Conservation (phyloP, 2,329 filamentous ascomycete species). For the Epichloe hybrida region DNA sequence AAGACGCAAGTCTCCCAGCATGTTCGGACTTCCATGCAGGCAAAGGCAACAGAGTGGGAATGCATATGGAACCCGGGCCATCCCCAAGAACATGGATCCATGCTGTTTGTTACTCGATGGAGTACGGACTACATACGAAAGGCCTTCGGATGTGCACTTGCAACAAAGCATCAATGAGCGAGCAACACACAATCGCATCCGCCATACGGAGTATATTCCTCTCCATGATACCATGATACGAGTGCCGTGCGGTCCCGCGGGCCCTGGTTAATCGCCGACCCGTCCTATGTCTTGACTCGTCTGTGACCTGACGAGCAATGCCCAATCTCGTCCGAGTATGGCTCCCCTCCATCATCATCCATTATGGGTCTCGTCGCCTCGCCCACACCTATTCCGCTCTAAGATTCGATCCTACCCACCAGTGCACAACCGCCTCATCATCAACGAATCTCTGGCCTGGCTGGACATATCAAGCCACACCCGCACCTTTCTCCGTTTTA, state of each 20-base stretch:
- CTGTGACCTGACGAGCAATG: conserved; percentile 2
- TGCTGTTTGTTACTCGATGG: neutral
- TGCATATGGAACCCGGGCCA: neutral
- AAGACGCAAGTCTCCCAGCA: neutral
- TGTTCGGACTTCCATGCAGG: neutral
- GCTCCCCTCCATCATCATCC: neutral
- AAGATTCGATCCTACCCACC: conserved; percentile 8
- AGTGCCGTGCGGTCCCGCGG: neutral
- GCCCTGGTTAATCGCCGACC: conserved; percentile 3
- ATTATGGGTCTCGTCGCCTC: conserved; percentile 1
- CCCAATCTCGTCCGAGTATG: conserved; percentile 6
- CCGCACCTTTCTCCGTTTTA: conserved; percentile 1
- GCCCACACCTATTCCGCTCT: conserved; percentile 5
- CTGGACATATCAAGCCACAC: conserved; percentile 2
- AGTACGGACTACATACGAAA: neutral
- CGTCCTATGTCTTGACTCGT: conserved; percentile 1
- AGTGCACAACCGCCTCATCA: neutral
- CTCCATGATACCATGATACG: neutral
- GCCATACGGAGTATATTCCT: neutral
- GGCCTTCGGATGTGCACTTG: neutral
- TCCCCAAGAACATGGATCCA: neutral
- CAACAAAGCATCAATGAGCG: neutral
- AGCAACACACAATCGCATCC: neutral
- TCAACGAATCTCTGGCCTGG: conserved; percentile 2
- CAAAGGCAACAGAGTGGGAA: neutral